These are phyloP conservation scores for Anisodus tanguticus DNA, from an alignment of 257 asterid genomes.

Conservation along the genomic window DNA sequence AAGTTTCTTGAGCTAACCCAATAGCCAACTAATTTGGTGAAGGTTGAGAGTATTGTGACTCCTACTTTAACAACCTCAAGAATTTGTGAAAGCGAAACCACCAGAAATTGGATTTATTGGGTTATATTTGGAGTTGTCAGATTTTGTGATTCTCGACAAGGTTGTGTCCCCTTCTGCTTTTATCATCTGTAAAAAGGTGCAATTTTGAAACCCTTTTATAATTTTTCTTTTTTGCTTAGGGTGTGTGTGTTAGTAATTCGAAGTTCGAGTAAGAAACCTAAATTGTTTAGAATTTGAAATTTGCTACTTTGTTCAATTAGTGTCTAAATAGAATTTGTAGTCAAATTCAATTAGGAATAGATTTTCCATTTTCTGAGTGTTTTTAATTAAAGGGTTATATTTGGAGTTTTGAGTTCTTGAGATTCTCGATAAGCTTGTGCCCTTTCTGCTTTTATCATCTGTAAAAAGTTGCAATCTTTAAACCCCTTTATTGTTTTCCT, in stretches of 20 bases:
- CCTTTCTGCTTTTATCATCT: too few species aligned
- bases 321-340: not conserved
- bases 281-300: not conserved
- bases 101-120: not conserved
- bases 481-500: too few species aligned
- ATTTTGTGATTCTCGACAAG: not conserved
- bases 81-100: not conserved
- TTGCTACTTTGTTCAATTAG: not conserved
- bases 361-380: too few species aligned
- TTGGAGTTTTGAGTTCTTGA: too few species aligned
- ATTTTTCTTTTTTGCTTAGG: not conserved
- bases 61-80: constrained; percentile 6
- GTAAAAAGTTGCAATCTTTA: too few species aligned
- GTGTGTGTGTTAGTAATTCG: not conserved
- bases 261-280: not conserved
- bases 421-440: too few species aligned
- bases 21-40: constrained; percentile 13
- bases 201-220: constrained; percentile 9
- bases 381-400: too few species aligned
- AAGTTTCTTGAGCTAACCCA: constrained; percentile 43
- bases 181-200: constrained; percentile 14
- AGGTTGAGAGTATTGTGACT: not conserved
- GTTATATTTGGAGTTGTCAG: not conserved
- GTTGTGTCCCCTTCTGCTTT: too few species aligned
- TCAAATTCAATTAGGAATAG: too few species aligned